Base-by-base conservation (phyloP, 495 filamentous ascomycete genomes). In the Penicillium soppii region DNA sequence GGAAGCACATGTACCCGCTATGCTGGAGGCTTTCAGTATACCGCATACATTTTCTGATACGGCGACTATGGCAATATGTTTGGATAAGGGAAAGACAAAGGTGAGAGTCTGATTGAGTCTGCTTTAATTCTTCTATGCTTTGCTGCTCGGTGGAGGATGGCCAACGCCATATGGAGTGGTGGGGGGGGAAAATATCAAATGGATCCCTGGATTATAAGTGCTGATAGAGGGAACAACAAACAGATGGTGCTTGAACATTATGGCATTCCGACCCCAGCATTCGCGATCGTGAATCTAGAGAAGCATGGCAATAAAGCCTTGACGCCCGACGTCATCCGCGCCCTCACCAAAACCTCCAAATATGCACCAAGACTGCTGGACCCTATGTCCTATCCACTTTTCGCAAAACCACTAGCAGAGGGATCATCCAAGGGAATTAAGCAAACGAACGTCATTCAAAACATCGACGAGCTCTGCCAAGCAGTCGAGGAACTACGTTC, bases 31-130 rank as follows among this genome's bases (percentile, higher is more conserved):
- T 9, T 66, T 62, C 52, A 47, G 48, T 6, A 53, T 64, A 36
- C 65, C 57, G 5, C 59, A 51, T 42, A 59, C 59, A 7, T 58
- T 62, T 26, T 43, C 53, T 5, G 59, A 65, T 56, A 54, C 62
- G n/a, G 56, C 57, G 22, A 60, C 53, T 9, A 57, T 59, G 39
- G 54, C 54, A 7, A 36, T 61, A 33, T 67, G 61, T 40, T 39
- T 48, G 43, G 54, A 65, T 40, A 67, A 67, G 25, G 50, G 27
- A 4, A 57, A 45, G 29, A 65, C 61, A n/a, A 67, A 65, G 57
- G 62, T 66, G 52, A 32, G 29, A 10, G 5, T 32, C 9, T 27
- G 13, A n/a, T 20, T 16, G 10, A 35, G 33, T 27, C 7, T 3
- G n/a, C n/a, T 33, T 21, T 20, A 10, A 29, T 27, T 27, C 23